A percentile compares a stretch with the other conserved stretches of the same genome.
Evolutionary conservation across 2,329 filamentous ascomycete genomes (phyloP).

Genomic region (Ceratocystiopsis sp.): DNA sequence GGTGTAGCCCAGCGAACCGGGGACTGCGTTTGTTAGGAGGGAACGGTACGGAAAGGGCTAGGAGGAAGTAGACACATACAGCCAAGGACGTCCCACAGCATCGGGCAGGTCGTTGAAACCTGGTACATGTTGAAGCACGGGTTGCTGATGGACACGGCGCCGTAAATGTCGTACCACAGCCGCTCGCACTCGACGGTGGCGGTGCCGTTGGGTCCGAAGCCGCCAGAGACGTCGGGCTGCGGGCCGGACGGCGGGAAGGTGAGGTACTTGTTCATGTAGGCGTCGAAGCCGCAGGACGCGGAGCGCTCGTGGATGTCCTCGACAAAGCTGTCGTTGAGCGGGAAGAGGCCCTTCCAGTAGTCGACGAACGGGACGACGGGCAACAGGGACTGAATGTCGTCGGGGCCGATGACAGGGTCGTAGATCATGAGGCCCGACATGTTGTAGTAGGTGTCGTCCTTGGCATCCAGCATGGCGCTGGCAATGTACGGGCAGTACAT

Average conservation of each 20-base stretch:
- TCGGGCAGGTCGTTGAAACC: conserved; percentile 53
- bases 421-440: conserved; percentile 54
- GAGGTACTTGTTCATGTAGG: conserved; percentile 42
- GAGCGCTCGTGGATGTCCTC: conserved; percentile 32
- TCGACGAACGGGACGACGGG: conserved; percentile 43
- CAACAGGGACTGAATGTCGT: conserved; percentile 25
- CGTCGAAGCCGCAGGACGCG: conserved; percentile 43
- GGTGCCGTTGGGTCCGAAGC: conserved; percentile 19
- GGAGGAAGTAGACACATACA: conserved; percentile 13
- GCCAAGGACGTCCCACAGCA: conserved; percentile 50
- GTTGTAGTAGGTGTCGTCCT: conserved; percentile 51
- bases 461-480: conserved; percentile 50
- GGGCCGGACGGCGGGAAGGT: conserved; percentile 50
- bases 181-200: conserved; percentile 32
- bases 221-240: conserved; percentile 33
- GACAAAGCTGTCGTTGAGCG: conserved; percentile 43
- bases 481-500: conserved; percentile 55
- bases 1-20: conserved; percentile 45
- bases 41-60: too few relatives aligned
- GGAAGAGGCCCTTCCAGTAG: conserved; percentile 41
- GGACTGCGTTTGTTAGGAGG: conserved; percentile 19
- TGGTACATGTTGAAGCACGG: conserved; percentile 71
- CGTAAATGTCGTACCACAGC: conserved; percentile 37
- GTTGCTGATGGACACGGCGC: conserved; percentile 40
- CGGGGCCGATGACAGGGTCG: conserved; percentile 45